phyloP scores from a whole-genome alignment of 2,329 filamentous ascomycete species.

The Pseudopithomyces maydicus region DNA sequence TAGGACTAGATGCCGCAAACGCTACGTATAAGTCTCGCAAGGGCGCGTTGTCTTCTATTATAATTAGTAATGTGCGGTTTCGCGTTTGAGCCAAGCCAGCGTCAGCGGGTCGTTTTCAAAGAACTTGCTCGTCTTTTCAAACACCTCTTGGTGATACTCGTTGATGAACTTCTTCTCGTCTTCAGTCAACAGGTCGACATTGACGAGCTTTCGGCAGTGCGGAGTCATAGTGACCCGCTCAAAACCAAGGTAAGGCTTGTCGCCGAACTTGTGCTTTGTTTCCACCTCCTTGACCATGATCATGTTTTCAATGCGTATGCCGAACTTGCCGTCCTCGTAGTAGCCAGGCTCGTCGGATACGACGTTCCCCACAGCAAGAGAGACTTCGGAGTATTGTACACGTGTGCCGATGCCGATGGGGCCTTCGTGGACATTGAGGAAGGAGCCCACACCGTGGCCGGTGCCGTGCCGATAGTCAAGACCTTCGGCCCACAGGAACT shows the following conservation, averaged over 20 bases:
- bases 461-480: conserved; percentile 96
- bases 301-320: conserved; percentile 96
- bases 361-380: conserved; percentile 89
- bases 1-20: conserved; percentile 6
- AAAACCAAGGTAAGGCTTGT: conserved; percentile 92
- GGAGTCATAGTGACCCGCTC: conserved; percentile 98
- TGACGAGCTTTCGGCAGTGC: conserved; percentile 87
- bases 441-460: conserved; percentile 93
- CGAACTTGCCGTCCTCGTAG: conserved; percentile 94
- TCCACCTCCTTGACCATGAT: conserved; percentile 88
- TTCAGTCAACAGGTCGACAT: conserved; percentile 71
- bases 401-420: conserved; percentile 95
- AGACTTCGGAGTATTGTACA: conserved; percentile 87
- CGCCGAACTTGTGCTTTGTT: conserved; percentile 86
- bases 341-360: conserved; percentile 96
- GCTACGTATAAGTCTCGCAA: neutral
- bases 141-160: conserved; percentile 79
- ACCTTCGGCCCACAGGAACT: conserved; percentile 90
- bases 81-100: conserved; percentile 80
- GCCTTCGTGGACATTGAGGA: conserved; percentile 94
- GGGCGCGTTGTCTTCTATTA: neutral
- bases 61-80: conserved; percentile 67
- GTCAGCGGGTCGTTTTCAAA: conserved; percentile 76
- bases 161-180: conserved; percentile 87
- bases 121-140: conserved; percentile 77